Evolutionary conservation across 1,139 yeast species (phyloP), one percentile per base, ranked within the genome.

Genomic region (Diutina ranongensis): DNA sequence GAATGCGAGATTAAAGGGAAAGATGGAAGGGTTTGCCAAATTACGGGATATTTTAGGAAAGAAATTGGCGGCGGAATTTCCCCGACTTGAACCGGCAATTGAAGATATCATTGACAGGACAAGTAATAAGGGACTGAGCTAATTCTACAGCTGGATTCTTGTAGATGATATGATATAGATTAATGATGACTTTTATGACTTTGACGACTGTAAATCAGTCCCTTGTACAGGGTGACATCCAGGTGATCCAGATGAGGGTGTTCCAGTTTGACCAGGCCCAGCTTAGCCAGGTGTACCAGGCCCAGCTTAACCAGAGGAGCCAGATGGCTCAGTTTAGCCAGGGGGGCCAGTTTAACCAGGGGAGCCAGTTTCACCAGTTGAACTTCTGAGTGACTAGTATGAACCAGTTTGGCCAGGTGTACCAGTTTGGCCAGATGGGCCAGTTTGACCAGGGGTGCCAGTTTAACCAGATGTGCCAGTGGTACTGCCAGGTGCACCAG

Each of bases 1-100:
- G 49, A 92, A 92, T 60, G 97, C 94, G 56, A 77, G 83, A 52
- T 70, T 92, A 49, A 78, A 88, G 58, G 98, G 97, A 9, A 86
- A 86, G 60, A 79, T 80, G 72, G 56, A 65, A 40, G 88, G 83
- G 0, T 72, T 82, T 56, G 68, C 61, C 22, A 70, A 71, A 47
- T 64, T 83, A 48, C 69, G 87, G 53, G 79, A 80, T 51, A 72
- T 76, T 0, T 64, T 92, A 51, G 86, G 87, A 0, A 76, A 71
- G 20, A 82, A 86, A 56, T 74, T 92, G 46, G 71, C 64, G 36
- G 74, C 72, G 38, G 95, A 86, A 54, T 88, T 85, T 55, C 97
- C 97, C 1, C 85, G 81, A 41, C 63, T 89, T 54, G 66, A 68
- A 19, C 62, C 58, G 0, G 71, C 71, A 9, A 82, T 83, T 8